Conservation (phyloP, 495 filamentous ascomycete genomes). For the Penicillium ucsense region DNA sequence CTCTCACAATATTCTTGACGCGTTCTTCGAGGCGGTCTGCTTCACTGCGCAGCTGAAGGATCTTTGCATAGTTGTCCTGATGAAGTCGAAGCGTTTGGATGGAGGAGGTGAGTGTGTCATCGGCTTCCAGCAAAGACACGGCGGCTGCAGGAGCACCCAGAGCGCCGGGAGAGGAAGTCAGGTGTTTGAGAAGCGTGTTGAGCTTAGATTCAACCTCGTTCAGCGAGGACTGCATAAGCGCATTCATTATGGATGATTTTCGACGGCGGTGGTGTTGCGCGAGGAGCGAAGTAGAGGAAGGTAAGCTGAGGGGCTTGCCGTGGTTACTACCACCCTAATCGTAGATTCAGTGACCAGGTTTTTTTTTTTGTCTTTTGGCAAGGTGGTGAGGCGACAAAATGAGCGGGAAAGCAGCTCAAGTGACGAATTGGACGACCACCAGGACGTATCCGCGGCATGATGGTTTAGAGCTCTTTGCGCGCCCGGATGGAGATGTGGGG, state of each 20-base stretch:
- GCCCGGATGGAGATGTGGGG: too few relatives aligned
- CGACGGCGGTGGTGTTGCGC: neutral
- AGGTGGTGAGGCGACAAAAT: too few relatives aligned
- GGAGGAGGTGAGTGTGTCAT: constrained; percentile 30
- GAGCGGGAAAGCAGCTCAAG: too few relatives aligned
- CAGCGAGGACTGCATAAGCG: constrained; percentile 26
- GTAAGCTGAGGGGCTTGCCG: too few relatives aligned
- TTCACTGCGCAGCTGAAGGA: constrained; percentile 28
- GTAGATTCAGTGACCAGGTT: too few relatives aligned
- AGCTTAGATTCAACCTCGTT: constrained; percentile 32
- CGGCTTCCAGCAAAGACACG: constrained; percentile 29
- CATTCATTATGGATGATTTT: constrained; percentile 23
- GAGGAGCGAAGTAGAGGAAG: neutral
- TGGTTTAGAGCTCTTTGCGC: too few relatives aligned
- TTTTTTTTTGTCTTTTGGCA: too few relatives aligned
- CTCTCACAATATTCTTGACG: constrained; percentile 32
- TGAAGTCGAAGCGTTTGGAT: constrained; percentile 33
- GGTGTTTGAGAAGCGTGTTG: constrained; percentile 30
- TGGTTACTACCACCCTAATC: too few relatives aligned
- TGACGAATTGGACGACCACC: too few relatives aligned
- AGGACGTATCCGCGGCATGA: too few relatives aligned
- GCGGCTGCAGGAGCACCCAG: constrained; percentile 33
- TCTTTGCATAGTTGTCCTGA: constrained; percentile 34
- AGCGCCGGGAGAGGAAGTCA: constrained; percentile 35
- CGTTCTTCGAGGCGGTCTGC: constrained; percentile 29